Percentiles rank a stretch among this genome's conserved stretches.
Evolutionary conservation across 2,329 filamentous ascomycete genomes (phyloP).

Genomic region (Xylariaceae sp.): DNA sequence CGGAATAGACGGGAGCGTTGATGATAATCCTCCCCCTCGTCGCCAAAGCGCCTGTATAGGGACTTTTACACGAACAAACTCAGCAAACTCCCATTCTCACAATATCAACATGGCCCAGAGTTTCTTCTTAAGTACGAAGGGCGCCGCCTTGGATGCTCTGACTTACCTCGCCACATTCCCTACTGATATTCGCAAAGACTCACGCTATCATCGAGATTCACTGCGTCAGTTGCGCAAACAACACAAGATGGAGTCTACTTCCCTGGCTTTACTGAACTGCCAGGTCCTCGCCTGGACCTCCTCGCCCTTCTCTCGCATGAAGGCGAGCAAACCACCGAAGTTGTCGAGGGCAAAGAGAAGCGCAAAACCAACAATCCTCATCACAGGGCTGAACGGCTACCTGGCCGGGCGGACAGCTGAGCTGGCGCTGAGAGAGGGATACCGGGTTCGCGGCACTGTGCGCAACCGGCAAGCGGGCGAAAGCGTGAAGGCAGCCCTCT

Average conservation of each 20-base stretch:
- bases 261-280: conserved; percentile 2
- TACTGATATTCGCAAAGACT: not conserved
- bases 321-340: not conserved
- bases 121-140: not conserved
- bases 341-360: conserved; percentile 4
- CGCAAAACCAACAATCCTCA: conserved; percentile 21
- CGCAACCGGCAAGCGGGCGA: conserved; percentile 24
- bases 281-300: conserved; percentile 2
- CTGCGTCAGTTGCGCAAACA: too few relatives aligned
- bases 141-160: not conserved
- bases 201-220: not conserved
- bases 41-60: not conserved
- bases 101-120: not conserved
- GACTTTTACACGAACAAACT: not conserved
- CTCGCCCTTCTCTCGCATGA: not conserved
- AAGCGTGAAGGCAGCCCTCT: conserved; percentile 24
- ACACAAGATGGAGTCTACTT: conserved; percentile 5
- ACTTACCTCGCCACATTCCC: not conserved
- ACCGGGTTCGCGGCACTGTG: conserved; percentile 29
- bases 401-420: conserved; percentile 29
- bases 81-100: too few relatives aligned
- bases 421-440: conserved; percentile 23
- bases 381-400: conserved; percentile 31
- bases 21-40: not conserved
- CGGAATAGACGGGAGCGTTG: not conserved